These are phyloP conservation scores for Colletotrichum sp. DNA, from an alignment of 2,329 filamentous ascomycete genomes.

Conservation along the genomic window DNA sequence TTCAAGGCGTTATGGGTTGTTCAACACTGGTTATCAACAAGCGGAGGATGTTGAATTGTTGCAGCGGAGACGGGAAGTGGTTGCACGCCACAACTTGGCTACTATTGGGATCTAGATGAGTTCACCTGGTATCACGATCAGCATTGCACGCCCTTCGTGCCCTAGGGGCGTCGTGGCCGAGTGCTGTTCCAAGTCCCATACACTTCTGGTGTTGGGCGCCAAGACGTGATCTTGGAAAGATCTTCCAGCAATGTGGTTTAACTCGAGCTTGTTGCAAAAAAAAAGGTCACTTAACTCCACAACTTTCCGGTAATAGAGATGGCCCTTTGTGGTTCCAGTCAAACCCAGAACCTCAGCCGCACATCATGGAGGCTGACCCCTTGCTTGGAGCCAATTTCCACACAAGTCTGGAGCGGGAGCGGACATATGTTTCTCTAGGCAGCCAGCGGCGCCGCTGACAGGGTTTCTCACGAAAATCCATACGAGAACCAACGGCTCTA, in stretches of 20 bases:
- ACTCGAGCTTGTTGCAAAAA: background rate
- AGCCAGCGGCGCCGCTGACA: slow-evolving; percentile 1
- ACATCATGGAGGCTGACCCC: background rate
- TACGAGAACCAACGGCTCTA: background rate
- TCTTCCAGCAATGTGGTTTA: background rate
- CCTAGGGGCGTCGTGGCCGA: background rate
- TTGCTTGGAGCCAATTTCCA: background rate
- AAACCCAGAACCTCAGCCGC: background rate
- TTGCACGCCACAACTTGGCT: background rate
- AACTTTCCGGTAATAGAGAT: background rate
- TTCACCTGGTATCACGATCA: background rate
- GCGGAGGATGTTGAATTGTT: background rate
- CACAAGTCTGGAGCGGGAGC: background rate
- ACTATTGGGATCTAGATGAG: background rate
- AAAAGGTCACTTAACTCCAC: background rate
- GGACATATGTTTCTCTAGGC: background rate
- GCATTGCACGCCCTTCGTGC: background rate
- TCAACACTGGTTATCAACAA: background rate
- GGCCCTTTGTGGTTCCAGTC: background rate
- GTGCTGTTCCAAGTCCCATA: background rate
- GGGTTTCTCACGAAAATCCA: background rate
- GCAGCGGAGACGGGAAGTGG: background rate
- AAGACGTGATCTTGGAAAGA: background rate
- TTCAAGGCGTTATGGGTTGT: background rate
- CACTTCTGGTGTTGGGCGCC: background rate